Evolutionary conservation across 1,284 basidiomycete genomes (phyloP).

Genomic region (Peniophora sp.): DNA sequence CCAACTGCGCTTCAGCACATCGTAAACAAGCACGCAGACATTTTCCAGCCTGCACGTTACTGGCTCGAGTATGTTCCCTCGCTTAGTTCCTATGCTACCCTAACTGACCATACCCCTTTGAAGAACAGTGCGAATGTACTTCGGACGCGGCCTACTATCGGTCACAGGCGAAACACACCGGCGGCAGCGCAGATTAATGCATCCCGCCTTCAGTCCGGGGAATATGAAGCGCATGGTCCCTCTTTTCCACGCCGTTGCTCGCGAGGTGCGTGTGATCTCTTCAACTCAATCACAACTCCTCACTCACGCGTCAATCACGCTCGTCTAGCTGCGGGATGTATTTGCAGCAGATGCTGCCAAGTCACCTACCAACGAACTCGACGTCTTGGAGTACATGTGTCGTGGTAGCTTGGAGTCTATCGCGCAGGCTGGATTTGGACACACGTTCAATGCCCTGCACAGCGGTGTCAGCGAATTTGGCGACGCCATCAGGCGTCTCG

Average conservation of each 20-base stretch:
- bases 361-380: conserved; percentile 22
- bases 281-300: no score
- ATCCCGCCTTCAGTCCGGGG: background rate
- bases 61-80: no score
- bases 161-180: background rate
- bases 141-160: background rate
- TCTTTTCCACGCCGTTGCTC: background rate
- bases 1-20: background rate
- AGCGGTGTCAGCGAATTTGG: conserved; percentile 37
- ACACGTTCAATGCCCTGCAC: conserved; percentile 45
- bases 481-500: conserved; percentile 35
- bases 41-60: background rate
- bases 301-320: no score
- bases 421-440: conserved; percentile 39
- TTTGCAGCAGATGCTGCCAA: background rate
- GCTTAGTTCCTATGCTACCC: no score
- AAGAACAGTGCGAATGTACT: no score
- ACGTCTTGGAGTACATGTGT: conserved; percentile 44
- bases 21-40: background rate
- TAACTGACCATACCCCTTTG: no score
- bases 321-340: conserved; percentile 3
- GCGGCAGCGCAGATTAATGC: background rate
- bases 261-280: no score
- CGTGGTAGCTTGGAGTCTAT: conserved; percentile 42
- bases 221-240: background rate